phyloP scores from a whole-genome alignment of 352 stramenopile genomes.

The Saprolegnia diclina region DNA sequence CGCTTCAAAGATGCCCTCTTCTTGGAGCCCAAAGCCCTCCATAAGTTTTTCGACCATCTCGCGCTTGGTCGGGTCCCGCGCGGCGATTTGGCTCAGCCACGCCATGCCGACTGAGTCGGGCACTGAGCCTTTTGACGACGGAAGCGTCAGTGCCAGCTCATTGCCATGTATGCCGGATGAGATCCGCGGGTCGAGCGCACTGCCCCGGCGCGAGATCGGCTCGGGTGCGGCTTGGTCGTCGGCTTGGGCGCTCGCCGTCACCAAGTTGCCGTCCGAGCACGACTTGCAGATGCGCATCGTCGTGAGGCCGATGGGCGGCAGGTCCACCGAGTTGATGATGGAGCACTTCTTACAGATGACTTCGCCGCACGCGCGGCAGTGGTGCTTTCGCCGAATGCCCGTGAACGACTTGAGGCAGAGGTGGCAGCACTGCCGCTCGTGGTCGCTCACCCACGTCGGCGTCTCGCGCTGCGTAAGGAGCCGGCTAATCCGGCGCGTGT shows the following conservation, averaged over 20 bases:
- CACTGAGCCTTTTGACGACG: slow-evolving; percentile 44
- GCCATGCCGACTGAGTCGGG: slow-evolving; percentile 71
- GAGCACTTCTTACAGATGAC: slow-evolving; percentile 79
- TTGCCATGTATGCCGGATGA: slow-evolving; percentile 19
- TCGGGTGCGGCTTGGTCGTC: slow-evolving; percentile 27
- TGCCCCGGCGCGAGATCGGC: slow-evolving; percentile 6
- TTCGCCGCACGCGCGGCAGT: slow-evolving; percentile 77
- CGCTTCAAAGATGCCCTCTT: slow-evolving; percentile 30
- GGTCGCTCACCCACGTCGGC: slow-evolving; percentile 76
- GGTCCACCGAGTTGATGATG: slow-evolving; percentile 70
- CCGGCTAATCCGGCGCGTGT: slow-evolving; percentile 59
- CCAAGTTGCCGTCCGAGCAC: slow-evolving; percentile 59
- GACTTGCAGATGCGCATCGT: slow-evolving; percentile 73
- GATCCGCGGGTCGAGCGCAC: slow-evolving; percentile 19
- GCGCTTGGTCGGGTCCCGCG: slow-evolving; percentile 61
- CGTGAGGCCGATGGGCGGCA: slow-evolving; percentile 64
- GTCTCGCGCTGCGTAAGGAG: slow-evolving; percentile 63
- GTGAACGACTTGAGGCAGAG: slow-evolving; percentile 80
- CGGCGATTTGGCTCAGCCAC: slow-evolving; percentile 65
- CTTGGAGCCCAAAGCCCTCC: slow-evolving; percentile 52
- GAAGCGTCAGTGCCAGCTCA: slow-evolving; percentile 32
- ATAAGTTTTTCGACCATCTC: slow-evolving; percentile 66
- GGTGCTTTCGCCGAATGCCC: slow-evolving; percentile 69
- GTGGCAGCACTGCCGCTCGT: slow-evolving; percentile 74
- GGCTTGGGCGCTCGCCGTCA: slow-evolving; percentile 10